phyloP scores from a whole-genome alignment of 176 grass and related monocot species.

The Tuctoria greenei region DNA sequence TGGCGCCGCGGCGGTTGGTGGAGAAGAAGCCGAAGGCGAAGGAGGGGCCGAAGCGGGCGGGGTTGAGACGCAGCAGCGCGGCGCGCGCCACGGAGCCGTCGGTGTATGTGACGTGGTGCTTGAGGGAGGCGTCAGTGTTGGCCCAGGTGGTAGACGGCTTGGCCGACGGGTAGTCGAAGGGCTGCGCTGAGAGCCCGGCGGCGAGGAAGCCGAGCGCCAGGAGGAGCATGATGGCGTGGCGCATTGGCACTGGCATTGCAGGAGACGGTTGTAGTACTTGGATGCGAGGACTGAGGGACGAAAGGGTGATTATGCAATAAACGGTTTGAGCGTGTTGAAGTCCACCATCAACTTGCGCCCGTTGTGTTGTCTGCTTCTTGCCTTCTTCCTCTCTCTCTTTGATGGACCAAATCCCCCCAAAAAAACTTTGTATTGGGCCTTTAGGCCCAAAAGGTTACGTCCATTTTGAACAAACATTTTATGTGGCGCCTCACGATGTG shows the following conservation, averaged over 20 bases:
- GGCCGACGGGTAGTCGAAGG: slow-evolving; percentile 41
- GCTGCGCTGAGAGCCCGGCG: background rate
- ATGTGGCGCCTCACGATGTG: too few species aligned
- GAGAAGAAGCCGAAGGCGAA: slow-evolving; percentile 59
- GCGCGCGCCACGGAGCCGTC: slow-evolving; percentile 51
- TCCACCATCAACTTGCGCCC: too few species aligned
- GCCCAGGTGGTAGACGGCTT: slow-evolving; percentile 10
- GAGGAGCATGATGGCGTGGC: background rate
- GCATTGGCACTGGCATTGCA: too few species aligned
- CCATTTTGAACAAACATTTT: too few species aligned
- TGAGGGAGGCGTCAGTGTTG: slow-evolving; percentile 35
- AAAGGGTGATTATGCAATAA: too few species aligned
- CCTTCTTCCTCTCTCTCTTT: too few species aligned
- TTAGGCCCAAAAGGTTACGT: too few species aligned
- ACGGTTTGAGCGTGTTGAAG: too few species aligned
- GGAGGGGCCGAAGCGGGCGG: slow-evolving; percentile 35
- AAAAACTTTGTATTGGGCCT: too few species aligned
- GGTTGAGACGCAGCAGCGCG: slow-evolving; percentile 43
- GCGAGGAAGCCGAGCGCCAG: background rate
- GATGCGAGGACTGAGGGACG: background rate
- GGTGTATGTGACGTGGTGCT: slow-evolving; percentile 28
- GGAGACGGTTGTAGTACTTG: background rate
- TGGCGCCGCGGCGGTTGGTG: slow-evolving; percentile 14
- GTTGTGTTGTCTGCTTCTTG: too few species aligned
- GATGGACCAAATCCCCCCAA: too few species aligned